Conservation (phyloP, 371 early-diverging fungal genomes). For the Umbelopsis sp. region DNA sequence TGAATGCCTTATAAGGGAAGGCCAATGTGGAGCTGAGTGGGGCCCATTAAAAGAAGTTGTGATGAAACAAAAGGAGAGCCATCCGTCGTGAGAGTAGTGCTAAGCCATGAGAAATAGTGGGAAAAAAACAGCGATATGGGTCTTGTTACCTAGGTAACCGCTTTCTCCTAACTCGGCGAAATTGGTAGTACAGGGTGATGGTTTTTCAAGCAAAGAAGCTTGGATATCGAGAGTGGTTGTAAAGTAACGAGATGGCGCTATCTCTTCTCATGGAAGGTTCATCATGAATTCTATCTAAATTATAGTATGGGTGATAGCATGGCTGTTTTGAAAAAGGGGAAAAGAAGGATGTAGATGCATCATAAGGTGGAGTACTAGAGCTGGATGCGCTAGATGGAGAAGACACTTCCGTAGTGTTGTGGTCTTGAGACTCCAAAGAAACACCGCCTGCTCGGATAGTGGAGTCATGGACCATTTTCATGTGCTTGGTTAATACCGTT, state of each 20-base stretch:
- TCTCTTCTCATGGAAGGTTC: background rate
- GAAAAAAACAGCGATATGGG: background rate
- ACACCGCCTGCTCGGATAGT: constrained; percentile 12
- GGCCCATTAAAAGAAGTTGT: background rate
- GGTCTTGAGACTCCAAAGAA: constrained; percentile 12
- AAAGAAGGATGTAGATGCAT: background rate
- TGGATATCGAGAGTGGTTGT: background rate
- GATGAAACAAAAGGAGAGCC: background rate
- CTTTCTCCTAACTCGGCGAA: background rate
- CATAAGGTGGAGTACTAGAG: constrained; percentile 6
- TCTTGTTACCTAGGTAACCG: background rate
- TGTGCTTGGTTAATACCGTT: constrained; percentile 13
- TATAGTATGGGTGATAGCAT: background rate
- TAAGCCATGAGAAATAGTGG: too few relatives aligned
- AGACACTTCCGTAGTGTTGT: constrained; percentile 13
- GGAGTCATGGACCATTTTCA: constrained; percentile 19
- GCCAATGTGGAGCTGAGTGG: background rate
- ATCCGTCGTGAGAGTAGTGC: background rate
- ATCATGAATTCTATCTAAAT: background rate
- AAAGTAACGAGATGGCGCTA: background rate
- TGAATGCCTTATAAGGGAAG: background rate
- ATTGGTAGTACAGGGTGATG: background rate
- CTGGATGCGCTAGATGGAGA: constrained; percentile 11
- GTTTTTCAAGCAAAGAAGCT: background rate
- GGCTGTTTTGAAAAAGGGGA: background rate